phyloP scores from a whole-genome alignment of 1,139 yeast species.

The Hyphopichia fennica region DNA sequence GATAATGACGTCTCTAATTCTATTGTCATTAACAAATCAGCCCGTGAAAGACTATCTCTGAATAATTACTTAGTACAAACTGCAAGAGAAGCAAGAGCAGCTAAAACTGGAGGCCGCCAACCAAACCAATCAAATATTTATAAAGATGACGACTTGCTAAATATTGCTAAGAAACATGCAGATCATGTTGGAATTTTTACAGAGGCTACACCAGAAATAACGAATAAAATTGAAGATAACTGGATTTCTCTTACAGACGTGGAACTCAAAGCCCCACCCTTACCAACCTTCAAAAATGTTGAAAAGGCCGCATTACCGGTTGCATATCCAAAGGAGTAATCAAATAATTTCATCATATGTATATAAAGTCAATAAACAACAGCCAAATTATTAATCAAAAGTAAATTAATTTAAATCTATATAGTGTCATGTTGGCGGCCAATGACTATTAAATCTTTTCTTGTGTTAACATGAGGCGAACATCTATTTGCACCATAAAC shows the following conservation, averaged over 20 bases:
- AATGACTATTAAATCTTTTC: conserved; percentile 60
- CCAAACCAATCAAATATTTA: conserved; percentile 1
- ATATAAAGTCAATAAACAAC: not conserved
- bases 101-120: conserved; percentile 5
- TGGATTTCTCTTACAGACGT: conserved; percentile 23
- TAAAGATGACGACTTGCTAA: conserved; percentile 29
- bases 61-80: conserved; percentile 20
- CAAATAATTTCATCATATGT: too few relatives aligned
- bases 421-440: conserved; percentile 75
- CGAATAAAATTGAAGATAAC: conserved; percentile 40
- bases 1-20: conserved; percentile 30
- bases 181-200: conserved; percentile 61
- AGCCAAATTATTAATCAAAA: not conserved
- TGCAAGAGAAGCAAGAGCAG: conserved; percentile 9
- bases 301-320: conserved; percentile 53
- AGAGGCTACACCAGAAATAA: conserved; percentile 56
- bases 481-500: conserved; percentile 79
- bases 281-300: conserved; percentile 62
- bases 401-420: conserved; percentile 14
- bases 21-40: conserved; percentile 23
- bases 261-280: conserved; percentile 28
- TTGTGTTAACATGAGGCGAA: conserved; percentile 51
- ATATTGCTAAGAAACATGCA: conserved; percentile 40
- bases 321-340: conserved; percentile 23
- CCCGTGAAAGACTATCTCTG: conserved; percentile 22